Conservation (phyloP, 352 stramenopile genomes). For the Globisporangium abappressorium region DNA sequence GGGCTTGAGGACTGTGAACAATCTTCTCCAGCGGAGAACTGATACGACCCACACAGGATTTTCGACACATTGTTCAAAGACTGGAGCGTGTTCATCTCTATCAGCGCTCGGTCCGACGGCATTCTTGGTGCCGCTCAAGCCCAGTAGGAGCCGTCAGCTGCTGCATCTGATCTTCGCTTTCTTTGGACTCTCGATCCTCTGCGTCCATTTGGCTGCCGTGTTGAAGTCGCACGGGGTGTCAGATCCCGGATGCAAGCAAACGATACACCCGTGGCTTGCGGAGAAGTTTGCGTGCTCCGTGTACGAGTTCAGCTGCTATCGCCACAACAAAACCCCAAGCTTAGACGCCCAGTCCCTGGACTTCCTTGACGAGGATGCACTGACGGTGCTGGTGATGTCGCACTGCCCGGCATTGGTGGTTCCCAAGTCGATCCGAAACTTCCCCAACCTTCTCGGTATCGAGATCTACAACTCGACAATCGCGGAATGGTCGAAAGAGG, state of each 20-base stretch:
- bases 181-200: background rate
- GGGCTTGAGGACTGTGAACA: constrained; percentile 24
- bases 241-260: constrained; percentile 23
- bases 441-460: constrained; percentile 30
- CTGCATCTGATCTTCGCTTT: background rate
- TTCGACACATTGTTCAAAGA: background rate
- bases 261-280: constrained; percentile 38
- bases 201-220: background rate
- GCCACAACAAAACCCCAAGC: constrained; percentile 7
- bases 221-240: background rate
- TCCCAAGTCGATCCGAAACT: constrained; percentile 15
- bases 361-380: constrained; percentile 14
- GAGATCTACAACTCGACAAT: constrained; percentile 38
- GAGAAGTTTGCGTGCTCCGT: constrained; percentile 25
- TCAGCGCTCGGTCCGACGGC: background rate
- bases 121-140: background rate
- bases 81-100: background rate
- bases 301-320: constrained; percentile 26
- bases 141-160: background rate
- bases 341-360: constrained; percentile 9
- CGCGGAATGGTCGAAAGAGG: constrained; percentile 19
- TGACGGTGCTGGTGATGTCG: constrained; percentile 20
- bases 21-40: constrained; percentile 11
- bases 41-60: background rate
- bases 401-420: constrained; percentile 25